Evolutionary conservation across 352 stramenopile genomes (phyloP).

Genomic region (Phytopythium oedochilum): DNA sequence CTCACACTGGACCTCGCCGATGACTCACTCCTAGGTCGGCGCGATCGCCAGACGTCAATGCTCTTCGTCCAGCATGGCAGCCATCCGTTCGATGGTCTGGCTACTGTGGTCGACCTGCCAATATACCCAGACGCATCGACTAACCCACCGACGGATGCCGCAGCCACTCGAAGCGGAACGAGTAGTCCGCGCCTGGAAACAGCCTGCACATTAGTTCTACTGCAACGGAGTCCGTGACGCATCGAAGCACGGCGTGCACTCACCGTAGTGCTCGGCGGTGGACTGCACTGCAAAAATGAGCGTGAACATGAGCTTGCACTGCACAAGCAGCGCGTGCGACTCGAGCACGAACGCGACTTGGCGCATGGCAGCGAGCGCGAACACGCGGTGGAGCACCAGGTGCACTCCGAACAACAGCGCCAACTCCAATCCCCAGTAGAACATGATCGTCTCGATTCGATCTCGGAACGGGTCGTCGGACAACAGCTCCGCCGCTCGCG

Average conservation of each 20-base stretch:
- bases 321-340: slow-evolving; percentile 22
- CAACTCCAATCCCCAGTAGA: slow-evolving; percentile 14
- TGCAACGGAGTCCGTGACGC: neutral
- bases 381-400: slow-evolving; percentile 17
- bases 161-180: slow-evolving; percentile 4
- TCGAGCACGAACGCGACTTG: slow-evolving; percentile 54
- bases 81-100: no score
- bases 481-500: slow-evolving; percentile 14
- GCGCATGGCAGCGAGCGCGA: slow-evolving; percentile 24
- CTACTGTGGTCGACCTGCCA: no score
- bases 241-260: neutral
- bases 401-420: slow-evolving; percentile 11
- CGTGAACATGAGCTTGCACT: slow-evolving; percentile 27
- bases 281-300: slow-evolving; percentile 5
- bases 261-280: slow-evolving; percentile 1
- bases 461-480: slow-evolving; percentile 9
- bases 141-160: neutral
- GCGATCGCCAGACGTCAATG: no score
- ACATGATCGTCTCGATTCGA: slow-evolving; percentile 14
- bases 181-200: slow-evolving; percentile 2
- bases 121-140: no score
- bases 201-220: neutral
- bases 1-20: no score
- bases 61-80: no score
- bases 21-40: no score